Evolutionary conservation across 352 stramenopile genomes (phyloP).

Genomic region (Phytophthora chlamydospora): DNA sequence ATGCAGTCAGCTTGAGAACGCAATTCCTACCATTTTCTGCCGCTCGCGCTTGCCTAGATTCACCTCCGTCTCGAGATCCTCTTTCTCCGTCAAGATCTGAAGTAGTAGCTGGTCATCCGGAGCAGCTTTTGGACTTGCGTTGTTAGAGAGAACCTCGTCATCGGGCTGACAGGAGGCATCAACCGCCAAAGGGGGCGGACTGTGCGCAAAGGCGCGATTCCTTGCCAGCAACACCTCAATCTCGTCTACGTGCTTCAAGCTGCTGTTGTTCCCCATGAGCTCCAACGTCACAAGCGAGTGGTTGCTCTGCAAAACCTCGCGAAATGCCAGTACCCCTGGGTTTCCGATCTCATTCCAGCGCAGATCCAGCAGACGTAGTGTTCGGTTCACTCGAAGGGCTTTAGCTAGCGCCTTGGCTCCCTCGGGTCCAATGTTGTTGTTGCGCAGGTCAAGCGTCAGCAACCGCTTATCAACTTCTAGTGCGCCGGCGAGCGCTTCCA

Average conservation of each 20-base stretch:
- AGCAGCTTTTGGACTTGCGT: constrained; percentile 11
- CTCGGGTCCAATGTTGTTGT: constrained; percentile 85
- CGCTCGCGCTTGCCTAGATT: constrained; percentile 49
- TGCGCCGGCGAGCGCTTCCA: constrained; percentile 65
- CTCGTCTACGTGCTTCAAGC: constrained; percentile 69
- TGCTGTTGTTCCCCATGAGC: constrained; percentile 81
- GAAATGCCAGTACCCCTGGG: constrained; percentile 69
- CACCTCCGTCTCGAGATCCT: constrained; percentile 53
- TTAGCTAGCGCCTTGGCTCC: constrained; percentile 68
- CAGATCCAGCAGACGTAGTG: constrained; percentile 77
- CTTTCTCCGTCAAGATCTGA: constrained; percentile 73
- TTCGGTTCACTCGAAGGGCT: constrained; percentile 62
- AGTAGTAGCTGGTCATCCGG: constrained; percentile 61
- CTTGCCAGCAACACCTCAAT: constrained; percentile 61
- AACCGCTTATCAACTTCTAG: constrained; percentile 72
- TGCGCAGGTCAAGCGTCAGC: constrained; percentile 75
- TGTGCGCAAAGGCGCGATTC: constrained; percentile 56
- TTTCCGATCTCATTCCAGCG: constrained; percentile 87
- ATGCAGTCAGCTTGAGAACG: too few relatives aligned
- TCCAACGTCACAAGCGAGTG: constrained; percentile 64
- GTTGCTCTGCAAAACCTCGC: constrained; percentile 77
- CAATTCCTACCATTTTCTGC: constrained; percentile 47
- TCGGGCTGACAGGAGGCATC: constrained; percentile 38
- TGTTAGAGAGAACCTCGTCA: constrained; percentile 24
- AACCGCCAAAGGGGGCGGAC: constrained; percentile 20